A percentile compares a stretch with the other conserved stretches of the same genome.
These are phyloP conservation scores for Canna indica DNA, from an alignment of 176 grass and related monocot species.

Conservation along the genomic window DNA sequence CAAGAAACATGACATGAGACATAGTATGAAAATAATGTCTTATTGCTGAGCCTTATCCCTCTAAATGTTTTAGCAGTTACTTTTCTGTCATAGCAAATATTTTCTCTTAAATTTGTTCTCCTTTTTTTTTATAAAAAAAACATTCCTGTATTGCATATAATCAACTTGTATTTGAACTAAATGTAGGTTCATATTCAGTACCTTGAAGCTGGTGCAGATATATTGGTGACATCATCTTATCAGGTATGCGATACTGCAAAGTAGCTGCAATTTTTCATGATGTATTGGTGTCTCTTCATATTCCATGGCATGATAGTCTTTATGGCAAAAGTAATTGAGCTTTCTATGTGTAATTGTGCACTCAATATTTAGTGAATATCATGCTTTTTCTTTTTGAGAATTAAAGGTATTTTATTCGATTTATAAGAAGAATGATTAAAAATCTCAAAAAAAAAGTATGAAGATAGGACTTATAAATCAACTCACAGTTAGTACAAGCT, in stretches of 20 bases:
- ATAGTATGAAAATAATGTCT: background rate
- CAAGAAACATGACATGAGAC: background rate
- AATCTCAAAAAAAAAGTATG: too few species aligned
- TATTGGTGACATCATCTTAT: slow-evolving; percentile 71
- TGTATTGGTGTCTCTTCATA: background rate
- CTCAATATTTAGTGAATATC: background rate
- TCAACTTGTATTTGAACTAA: background rate
- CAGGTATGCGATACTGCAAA: slow-evolving; percentile 33
- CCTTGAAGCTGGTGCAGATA: slow-evolving; percentile 65
- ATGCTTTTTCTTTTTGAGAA: background rate
- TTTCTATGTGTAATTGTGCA: background rate
- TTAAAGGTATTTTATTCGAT: background rate
- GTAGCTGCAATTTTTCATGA: background rate
- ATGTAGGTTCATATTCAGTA: slow-evolving; percentile 74
- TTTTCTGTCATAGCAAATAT: background rate
- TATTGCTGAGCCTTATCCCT: too few species aligned
- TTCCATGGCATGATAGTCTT: background rate
- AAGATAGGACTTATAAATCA: too few species aligned
- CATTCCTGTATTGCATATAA: background rate
- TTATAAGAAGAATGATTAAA: background rate
- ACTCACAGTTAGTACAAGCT: too few species aligned
- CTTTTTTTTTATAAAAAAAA: background rate
- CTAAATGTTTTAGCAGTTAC: background rate
- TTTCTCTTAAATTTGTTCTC: background rate
- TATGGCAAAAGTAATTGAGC: background rate